Conservation (phyloP, 345 rosid genomes). For the Lenwebbia sp. region DNA sequence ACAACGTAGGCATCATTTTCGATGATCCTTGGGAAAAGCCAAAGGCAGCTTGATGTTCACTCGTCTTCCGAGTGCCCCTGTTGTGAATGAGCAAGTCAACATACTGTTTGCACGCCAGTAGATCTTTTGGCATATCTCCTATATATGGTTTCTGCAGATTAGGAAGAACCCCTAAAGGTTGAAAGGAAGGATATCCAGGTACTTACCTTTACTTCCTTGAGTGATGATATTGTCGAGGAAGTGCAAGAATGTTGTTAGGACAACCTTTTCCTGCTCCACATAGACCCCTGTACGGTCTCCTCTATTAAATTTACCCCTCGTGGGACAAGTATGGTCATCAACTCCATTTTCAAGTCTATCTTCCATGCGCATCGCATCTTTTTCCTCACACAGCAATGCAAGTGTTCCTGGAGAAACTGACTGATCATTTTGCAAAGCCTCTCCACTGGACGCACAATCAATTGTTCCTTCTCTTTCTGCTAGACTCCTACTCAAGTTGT, state of each 20-base stretch:
- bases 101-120: no score
- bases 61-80: no score
- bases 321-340: slow-evolving; percentile 28
- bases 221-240: slow-evolving; percentile 73
- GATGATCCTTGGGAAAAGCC: no score
- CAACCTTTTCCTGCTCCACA: slow-evolving; percentile 77
- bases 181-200: neutral
- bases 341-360: slow-evolving; percentile 46
- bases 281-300: slow-evolving; percentile 49
- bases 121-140: no score
- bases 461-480: neutral
- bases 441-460: neutral
- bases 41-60: no score
- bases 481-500: neutral
- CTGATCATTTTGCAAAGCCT: slow-evolving; percentile 23
- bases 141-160: no score
- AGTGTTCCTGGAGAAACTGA: slow-evolving; percentile 92
- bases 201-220: slow-evolving; percentile 63
- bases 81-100: no score
- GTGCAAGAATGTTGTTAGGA: slow-evolving; percentile 65
- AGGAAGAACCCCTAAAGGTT: no score
- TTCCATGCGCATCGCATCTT: slow-evolving; percentile 63
- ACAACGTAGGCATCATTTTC: no score
- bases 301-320: slow-evolving; percentile 31
- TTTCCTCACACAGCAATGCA: slow-evolving; percentile 94